Evolutionary conservation across 257 asterid genomes (phyloP).

Genomic region (Gardenia jasminoides): DNA sequence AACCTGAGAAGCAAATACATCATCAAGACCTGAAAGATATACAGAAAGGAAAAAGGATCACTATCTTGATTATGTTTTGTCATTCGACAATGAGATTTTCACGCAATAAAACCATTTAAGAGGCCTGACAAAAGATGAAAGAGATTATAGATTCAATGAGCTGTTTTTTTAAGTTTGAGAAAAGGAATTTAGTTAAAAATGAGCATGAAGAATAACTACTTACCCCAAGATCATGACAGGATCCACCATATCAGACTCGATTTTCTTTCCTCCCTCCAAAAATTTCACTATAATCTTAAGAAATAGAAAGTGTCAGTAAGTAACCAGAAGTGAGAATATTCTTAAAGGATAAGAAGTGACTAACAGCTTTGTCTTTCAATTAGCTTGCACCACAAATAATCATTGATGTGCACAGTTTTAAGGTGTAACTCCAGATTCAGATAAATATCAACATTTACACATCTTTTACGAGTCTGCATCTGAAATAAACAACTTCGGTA

Average conservation of each 20-base stretch:
- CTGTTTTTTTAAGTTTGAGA: neutral
- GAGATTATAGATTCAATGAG: neutral
- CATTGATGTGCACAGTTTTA: neutral
- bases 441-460: neutral
- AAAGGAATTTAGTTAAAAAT: neutral
- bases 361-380: conserved; percentile 72
- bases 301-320: conserved; percentile 17
- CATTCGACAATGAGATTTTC: neutral
- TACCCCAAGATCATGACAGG: conserved; percentile 93
- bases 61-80: too few species aligned
- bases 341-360: conserved; percentile 4
- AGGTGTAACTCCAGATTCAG: neutral
- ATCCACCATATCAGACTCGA: conserved; percentile 85
- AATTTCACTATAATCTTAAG: conserved; percentile 76
- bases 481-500: too few species aligned
- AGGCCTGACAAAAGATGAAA: too few species aligned
- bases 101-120: too few species aligned
- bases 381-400: conserved; percentile 61
- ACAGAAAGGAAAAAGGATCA: neutral
- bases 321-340: neutral
- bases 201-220: conserved; percentile 29
- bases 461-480: neutral
- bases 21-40: conserved; percentile 66
- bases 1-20: conserved; percentile 90
- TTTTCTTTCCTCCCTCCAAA: conserved; percentile 94